Evolutionary conservation across 352 stramenopile genomes (phyloP), one percentile per base, ranked within the genome.

Genomic region (Thraustochytrium striatum): DNA sequence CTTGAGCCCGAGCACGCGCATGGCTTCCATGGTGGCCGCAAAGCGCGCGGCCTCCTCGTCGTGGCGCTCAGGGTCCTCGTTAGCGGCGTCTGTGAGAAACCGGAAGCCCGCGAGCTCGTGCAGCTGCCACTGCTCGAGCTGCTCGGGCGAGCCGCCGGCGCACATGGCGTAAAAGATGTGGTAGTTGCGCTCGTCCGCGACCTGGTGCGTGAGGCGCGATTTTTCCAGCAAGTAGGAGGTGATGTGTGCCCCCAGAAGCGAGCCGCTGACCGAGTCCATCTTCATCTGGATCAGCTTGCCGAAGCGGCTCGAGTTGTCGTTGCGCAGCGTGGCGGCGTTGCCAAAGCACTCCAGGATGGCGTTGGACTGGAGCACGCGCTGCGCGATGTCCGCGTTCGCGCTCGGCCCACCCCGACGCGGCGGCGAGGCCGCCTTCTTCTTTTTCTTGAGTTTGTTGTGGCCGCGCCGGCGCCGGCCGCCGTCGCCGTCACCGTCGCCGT

Each of bases 321-420:
- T 98, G 11, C 19, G 93, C 57, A 98, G 90, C 21, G 95, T 98
- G 39, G 93, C 88, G 43, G 95, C 95, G 82, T 99, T 99, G 79
- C 96, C 96, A 85, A 99, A 99, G 2, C 92, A 93, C 85, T 99
- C 96, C 25, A 99, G 87, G 61, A 99, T 95, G 50, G 95, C 95
- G 85, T 99, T 99, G 7, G 93, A 97, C 57, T 93, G 95, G 43
- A 99, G 87, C 53, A 99, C 92, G 61, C 96, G 55, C 41, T 85
- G 47, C 57, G 65, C 58, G 35, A 75, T 83, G 39, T 32, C 83
- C 5, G 25, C 32, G 53, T 21, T 61, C 5, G 53, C 25, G 25
- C 53, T 61, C 7, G 28, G 28, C n/a, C 16, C 16, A n/a, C n/a
- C n/a, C n/a, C n/a, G n/a, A n/a, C n/a, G n/a, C n/a, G n/a, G n/a